Evolutionary conservation across 192 early-diverging fungal species (phyloP), one percentile per base, ranked within the genome.

Genomic region (Linnemannia zychae): DNA sequence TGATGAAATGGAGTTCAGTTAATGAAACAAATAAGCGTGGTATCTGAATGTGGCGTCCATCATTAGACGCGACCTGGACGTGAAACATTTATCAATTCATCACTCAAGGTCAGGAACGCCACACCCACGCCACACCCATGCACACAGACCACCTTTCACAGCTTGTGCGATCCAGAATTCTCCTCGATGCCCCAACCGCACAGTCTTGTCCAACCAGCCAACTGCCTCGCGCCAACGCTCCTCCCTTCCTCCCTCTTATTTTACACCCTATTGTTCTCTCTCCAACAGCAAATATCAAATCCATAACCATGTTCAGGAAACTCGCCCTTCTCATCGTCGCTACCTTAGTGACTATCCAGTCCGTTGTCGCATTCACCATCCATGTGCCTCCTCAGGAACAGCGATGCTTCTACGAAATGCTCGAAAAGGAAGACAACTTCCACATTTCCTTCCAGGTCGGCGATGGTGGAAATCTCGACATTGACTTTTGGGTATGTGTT

Each of bases 401-500:
- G 12, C 72, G 74, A 74, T 96, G 95, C 81, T 96, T 94, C 84
- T 93, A 87, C 87, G 95, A 96, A 72, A 76, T 87, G 1, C 81
- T 96, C n/a, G 87, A 93, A 16, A 65, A 75, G n/a, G 89, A 85
- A 16, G 94, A 95, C 72, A 88, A 90, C 66, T 78, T 96, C 49
- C 94, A 94, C 77, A 66, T 95, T 28, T 88, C 91, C 13, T 96
- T 87, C 79, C 91, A 96, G 80, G 94, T 95, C 67, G 90, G 88
- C 49, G 91, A 92, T 31, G 93, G 92, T 48, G 92, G 91, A 33
- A 78, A 91, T 77, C 76, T 93, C 63, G 93, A 93, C 71, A 88
- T 95, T 78, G 94, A 95, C 79, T 95, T 94, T 70, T 88, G 79
- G 91, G 93, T 94, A 90, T n/a, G n/a, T 53, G 36, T 37, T 28